A percentile compares a stretch with the other conserved stretches of the same genome.
These are phyloP conservation scores for Epichloe hybrida DNA, from an alignment of 2,329 filamentous ascomycete genomes.

Conservation along the genomic window DNA sequence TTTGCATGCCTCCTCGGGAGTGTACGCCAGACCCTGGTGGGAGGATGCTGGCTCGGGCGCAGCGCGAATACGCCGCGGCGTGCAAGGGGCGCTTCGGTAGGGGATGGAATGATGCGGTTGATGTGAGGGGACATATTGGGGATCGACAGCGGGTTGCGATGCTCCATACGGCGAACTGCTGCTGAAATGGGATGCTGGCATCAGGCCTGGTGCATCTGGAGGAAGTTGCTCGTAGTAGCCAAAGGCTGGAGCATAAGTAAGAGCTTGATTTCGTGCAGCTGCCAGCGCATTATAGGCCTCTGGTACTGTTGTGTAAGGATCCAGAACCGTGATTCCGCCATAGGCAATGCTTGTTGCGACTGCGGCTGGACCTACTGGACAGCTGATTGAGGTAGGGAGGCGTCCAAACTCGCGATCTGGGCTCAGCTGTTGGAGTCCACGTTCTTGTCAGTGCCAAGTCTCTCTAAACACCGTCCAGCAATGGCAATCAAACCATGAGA, in stretches of 20 bases:
- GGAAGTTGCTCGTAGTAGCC: not conserved
- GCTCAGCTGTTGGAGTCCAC: not conserved
- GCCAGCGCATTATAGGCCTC: constrained; percentile 2
- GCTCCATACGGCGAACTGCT: not conserved
- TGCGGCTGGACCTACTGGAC: not conserved
- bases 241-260: not conserved
- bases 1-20: constrained; percentile 10
- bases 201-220: not conserved
- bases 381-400: not conserved
- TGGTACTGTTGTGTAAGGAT: not conserved
- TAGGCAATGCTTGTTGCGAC: not conserved
- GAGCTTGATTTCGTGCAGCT: not conserved
- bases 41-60: not conserved
- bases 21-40: constrained; percentile 2
- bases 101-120: not conserved
- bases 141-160: not conserved
- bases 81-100: not conserved
- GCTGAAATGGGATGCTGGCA: not conserved
- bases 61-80: not conserved
- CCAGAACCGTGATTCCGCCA: not conserved
- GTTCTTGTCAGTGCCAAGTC: not conserved
- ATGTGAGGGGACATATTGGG: not conserved
- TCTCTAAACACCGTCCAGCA: not conserved
- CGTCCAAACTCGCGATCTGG: not conserved
- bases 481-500: not conserved